Base-by-base conservation (phyloP, 148 eudicot species). In the Salicornia ramosissima region DNA sequence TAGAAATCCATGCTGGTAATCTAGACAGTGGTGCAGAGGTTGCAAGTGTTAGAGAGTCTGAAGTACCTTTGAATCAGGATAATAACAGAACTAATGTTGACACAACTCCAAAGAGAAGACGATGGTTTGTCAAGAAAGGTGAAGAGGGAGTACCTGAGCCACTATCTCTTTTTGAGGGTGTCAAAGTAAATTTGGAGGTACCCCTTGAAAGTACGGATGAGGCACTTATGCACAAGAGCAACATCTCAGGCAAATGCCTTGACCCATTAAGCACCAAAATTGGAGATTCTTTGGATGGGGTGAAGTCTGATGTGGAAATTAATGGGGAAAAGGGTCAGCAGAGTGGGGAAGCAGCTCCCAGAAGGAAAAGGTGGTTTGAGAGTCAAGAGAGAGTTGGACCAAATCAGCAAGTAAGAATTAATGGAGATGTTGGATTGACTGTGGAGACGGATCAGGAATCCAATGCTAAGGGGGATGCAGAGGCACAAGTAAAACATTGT, bases 331-430 rank as follows among this genome's bases (percentile, higher is more conserved):
- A 77, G 42, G 60, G 47, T 36, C 64, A 71, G 43, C 67, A 40
- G 76, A 74, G 76, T 69, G 69, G 66, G 49, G 86, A 78, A 75
- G 71, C 75, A 54, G 53, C 75, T 70, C 78, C 81, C 50, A 75
- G 83, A 78, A 73, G 82, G 74, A 82, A 65, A 70, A 75, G 86
- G 52, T 78, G 79, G 84, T 80, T 81, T 71, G 88, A 82, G 74
- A 75, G 75, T 31, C 81, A 49, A 67, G 74, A 70, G 39, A 74
- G 79, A 51, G 67, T 65, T 7, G 84, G 64, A 65, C 31, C 60
- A 21, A 65, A 70, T 63, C 68, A 71, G 54, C 80, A 64, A 50
- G 71, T 71, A 58, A 71, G 64, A 69, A 75, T 71, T n/a, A 53
- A 77, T 55, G 77, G 75, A 59, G 80, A 69, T 71, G 77, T 69